These are phyloP conservation scores for Tulasnella sp. DNA, from an alignment of 768 basidiomycete species.

Conservation along the genomic window DNA sequence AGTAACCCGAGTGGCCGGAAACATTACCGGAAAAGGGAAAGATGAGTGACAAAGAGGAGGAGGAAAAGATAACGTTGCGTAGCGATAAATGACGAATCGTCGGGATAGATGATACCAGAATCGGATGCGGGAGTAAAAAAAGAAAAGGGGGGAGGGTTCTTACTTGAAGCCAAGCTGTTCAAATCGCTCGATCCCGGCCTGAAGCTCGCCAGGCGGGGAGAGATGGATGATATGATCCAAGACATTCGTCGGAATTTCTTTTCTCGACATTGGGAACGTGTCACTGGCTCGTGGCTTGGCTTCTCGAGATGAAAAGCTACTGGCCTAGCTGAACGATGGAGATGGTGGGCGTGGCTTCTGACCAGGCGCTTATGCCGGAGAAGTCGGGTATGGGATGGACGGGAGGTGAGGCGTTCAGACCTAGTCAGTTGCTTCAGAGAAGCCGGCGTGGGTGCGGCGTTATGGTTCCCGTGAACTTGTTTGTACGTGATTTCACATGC, in stretches of 20 bases:
- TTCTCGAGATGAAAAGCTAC: no score
- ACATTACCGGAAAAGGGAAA: neutral
- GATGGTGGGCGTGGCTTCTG: no score
- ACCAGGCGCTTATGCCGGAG: neutral
- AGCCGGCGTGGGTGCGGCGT: neutral
- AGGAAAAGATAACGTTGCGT: neutral
- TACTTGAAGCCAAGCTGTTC: conserved; percentile 64
- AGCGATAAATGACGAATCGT: neutral
- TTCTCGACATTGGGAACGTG: neutral
- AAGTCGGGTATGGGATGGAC: neutral
- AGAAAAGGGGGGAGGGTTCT: conserved; percentile 29
- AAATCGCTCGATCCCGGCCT: conserved; percentile 51
- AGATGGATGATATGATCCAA: conserved; percentile 71
- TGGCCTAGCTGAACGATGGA: no score
- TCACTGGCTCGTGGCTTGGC: neutral
- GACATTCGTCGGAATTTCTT: conserved; percentile 40
- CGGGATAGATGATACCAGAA: neutral
- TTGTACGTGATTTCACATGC: no score
- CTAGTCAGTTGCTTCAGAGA: neutral
- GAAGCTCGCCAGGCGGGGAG: conserved; percentile 59
- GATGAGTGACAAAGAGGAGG: neutral
- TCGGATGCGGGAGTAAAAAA: neutral
- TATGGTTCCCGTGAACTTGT: neutral
- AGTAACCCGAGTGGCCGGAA: neutral
- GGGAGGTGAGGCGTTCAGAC: neutral